A percentile compares a stretch with the other conserved stretches of the same genome.
These are phyloP conservation scores for Beta lomatogona DNA, from an alignment of 179 eudicot genomes.

Conservation along the genomic window DNA sequence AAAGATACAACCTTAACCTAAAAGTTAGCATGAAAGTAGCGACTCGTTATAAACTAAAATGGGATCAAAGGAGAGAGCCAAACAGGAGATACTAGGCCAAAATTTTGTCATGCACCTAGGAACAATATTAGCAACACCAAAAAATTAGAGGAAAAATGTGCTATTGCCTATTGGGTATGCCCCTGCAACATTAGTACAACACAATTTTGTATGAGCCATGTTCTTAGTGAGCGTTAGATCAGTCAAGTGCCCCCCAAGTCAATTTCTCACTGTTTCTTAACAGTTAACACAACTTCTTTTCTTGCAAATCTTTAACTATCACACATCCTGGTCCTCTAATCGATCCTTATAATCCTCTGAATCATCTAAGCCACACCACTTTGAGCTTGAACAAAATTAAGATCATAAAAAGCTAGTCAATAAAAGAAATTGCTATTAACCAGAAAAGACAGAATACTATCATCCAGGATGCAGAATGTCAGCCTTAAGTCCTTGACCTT, in stretches of 20 bases:
- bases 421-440: background rate
- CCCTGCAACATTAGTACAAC: background rate
- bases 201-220: background rate
- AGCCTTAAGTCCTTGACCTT: background rate
- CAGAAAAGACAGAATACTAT: background rate
- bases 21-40: background rate
- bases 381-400: background rate
- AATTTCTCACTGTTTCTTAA: background rate
- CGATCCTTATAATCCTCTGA: background rate
- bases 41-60: background rate
- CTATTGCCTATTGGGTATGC: background rate
- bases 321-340: background rate
- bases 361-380: background rate
- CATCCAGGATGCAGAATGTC: background rate
- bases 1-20: background rate
- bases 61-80: background rate
- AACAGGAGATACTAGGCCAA: no score
- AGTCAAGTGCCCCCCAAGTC: background rate
- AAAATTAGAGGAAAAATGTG: background rate
- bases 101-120: no score
- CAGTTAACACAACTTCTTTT: background rate
- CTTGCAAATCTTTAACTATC: background rate
- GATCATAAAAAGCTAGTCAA: background rate
- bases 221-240: background rate
- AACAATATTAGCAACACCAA: background rate